Percentiles rank a stretch among this genome's conserved stretches.
Conservation (phyloP, 495 filamentous ascomycete species). For the Neurospora sp. region DNA sequence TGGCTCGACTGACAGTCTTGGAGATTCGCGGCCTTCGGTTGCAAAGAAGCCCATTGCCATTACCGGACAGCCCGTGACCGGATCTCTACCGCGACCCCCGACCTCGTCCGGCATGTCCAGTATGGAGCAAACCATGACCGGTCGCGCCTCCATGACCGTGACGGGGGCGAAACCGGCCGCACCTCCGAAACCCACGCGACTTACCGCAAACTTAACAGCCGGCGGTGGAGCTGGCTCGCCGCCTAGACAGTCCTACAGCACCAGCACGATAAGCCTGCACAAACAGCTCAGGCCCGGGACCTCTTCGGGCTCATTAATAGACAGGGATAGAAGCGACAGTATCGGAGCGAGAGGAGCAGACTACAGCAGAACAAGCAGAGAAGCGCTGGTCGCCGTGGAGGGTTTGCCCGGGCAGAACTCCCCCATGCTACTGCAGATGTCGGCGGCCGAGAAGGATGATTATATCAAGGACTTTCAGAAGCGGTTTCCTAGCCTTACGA, state of each 20-base stretch:
- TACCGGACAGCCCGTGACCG: neutral
- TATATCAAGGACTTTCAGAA: conserved; percentile 60
- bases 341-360: conserved; percentile 6
- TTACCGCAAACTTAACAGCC: conserved; percentile 37
- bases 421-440: conserved; percentile 35
- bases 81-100: neutral
- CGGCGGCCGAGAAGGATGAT: conserved; percentile 40
- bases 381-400: conserved; percentile 30
- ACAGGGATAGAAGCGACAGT: neutral
- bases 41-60: conserved; percentile 23
- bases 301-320: neutral
- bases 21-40: conserved; percentile 15
- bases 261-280: neutral
- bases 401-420: conserved; percentile 24
- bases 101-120: neutral
- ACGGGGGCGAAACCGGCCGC: conserved; percentile 23
- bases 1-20: conserved; percentile 4
- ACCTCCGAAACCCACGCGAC: conserved; percentile 43
- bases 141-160: neutral
- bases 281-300: conserved; percentile 7
- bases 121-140: conserved; percentile 2
- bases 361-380: neutral
- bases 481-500: conserved; percentile 68
- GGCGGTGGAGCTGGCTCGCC: conserved; percentile 22
- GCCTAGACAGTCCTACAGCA: conserved; percentile 14